These are phyloP conservation scores for Filosporella fistucella DNA, from an alignment of 495 filamentous ascomycete species.

Conservation along the genomic window DNA sequence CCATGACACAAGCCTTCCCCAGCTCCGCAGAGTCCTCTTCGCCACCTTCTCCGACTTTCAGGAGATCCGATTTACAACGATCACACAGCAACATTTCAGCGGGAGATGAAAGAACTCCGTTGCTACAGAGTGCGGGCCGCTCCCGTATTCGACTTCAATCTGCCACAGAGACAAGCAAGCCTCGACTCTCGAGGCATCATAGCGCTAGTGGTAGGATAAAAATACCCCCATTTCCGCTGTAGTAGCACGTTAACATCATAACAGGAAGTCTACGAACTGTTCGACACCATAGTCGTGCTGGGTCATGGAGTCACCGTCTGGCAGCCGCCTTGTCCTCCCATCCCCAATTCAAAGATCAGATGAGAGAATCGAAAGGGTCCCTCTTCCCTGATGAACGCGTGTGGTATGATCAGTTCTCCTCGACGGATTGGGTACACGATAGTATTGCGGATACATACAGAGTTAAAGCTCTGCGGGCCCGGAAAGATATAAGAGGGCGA, in stretches of 20 bases:
- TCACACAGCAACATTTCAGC: slow-evolving; percentile 16
- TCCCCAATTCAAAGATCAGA: slow-evolving; percentile 30
- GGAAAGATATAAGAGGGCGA: slow-evolving; percentile 82
- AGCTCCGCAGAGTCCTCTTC: slow-evolving; percentile 11
- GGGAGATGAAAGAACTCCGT: slow-evolving; percentile 42
- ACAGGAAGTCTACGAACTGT: slow-evolving; percentile 38
- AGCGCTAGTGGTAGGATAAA: slow-evolving; percentile 38
- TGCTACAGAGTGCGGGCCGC: slow-evolving; percentile 35
- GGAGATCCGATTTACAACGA: slow-evolving; percentile 6
- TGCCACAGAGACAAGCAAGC: slow-evolving; percentile 28
- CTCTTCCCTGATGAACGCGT: slow-evolving; percentile 76
- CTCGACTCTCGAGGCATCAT: slow-evolving; percentile 40
- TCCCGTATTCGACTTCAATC: slow-evolving; percentile 25
- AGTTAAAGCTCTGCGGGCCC: slow-evolving; percentile 71
- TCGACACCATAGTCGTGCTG: slow-evolving; percentile 62
- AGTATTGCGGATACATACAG: slow-evolving; percentile 92
- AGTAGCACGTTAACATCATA: background rate
- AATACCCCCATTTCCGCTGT: background rate
- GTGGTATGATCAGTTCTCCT: slow-evolving; percentile 99
- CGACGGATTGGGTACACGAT: slow-evolving; percentile 97
- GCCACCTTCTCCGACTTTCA: slow-evolving; percentile 13
- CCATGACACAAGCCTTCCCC: slow-evolving; percentile 13
- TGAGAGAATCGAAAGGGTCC: slow-evolving; percentile 54
- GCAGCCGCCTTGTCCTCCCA: slow-evolving; percentile 36
- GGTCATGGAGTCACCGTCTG: slow-evolving; percentile 54